phyloP scores from a whole-genome alignment of 2,329 filamentous ascomycete genomes.

The Eutypella sp. region DNA sequence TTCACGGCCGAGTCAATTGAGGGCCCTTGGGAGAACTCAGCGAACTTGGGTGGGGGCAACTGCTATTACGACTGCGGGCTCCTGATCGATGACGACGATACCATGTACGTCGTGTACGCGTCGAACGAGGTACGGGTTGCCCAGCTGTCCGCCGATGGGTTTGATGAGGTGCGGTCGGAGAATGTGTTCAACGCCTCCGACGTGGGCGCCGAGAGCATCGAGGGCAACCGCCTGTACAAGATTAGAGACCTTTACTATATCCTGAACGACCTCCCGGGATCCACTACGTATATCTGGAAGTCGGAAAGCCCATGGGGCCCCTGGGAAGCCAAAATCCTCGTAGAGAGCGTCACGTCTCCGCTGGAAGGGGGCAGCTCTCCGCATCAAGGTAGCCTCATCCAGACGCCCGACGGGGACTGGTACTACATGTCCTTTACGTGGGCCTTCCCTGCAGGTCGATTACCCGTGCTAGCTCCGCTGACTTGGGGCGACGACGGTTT shows the following conservation, averaged over 20 bases:
- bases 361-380: conserved; percentile 39
- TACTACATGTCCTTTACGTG: conserved; percentile 55
- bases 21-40: conserved; percentile 38
- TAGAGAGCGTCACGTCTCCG: conserved; percentile 37
- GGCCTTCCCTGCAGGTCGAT: conserved; percentile 50
- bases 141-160: conserved; percentile 43
- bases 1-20: conserved; percentile 40
- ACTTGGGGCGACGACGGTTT: conserved; percentile 48
- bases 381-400: conserved; percentile 53
- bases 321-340: conserved; percentile 41
- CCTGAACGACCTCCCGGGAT: conserved; percentile 41
- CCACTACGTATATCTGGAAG: conserved; percentile 44
- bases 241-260: conserved; percentile 53
- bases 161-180: conserved; percentile 38
- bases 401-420: conserved; percentile 48
- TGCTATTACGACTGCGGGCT: conserved; percentile 57
- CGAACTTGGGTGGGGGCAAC: conserved; percentile 27
- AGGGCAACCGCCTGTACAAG: conserved; percentile 54
- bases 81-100: conserved; percentile 54
- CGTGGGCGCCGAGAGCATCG: conserved; percentile 32
- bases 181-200: conserved; percentile 37
- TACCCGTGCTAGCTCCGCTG: conserved; percentile 53
- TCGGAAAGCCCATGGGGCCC: conserved; percentile 47
- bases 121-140: conserved; percentile 44
- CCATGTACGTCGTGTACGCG: conserved; percentile 54